phyloP scores from a whole-genome alignment of 164 flowering plant genomes.

The Platanus orientalis region DNA sequence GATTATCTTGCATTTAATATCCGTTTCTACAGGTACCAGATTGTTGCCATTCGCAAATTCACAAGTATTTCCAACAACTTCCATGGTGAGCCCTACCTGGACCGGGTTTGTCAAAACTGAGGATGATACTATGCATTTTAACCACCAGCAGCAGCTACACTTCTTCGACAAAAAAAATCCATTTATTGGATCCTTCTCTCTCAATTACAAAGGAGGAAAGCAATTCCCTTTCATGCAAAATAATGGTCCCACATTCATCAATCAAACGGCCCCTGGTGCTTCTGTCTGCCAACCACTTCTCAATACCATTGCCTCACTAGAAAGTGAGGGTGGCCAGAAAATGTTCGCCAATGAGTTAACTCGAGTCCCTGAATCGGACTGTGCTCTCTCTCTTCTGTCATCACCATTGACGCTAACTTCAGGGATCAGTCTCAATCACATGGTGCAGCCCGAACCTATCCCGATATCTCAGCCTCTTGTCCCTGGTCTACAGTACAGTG shows the following conservation, averaged over 20 bases:
- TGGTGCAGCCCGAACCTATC: conserved; percentile 27
- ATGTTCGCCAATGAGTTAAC: conserved; percentile 32
- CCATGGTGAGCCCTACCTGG: conserved; percentile 41
- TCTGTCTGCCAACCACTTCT: conserved; percentile 34
- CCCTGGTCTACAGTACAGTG: conserved; percentile 21
- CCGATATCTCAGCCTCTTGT: conserved; percentile 33
- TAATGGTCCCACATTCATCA: conserved; percentile 9
- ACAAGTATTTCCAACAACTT: conserved; percentile 26
- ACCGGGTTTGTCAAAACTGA: conserved; percentile 37
- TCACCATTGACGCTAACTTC: conserved; percentile 38
- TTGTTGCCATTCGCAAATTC: conserved; percentile 38
- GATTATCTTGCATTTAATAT: background rate
- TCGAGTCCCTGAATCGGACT: conserved; percentile 39
- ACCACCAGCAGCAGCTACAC: conserved; percentile 28
- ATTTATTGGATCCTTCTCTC: conserved; percentile 28
- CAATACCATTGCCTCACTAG: conserved; percentile 24
- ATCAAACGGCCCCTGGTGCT: conserved; percentile 21
- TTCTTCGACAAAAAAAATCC: conserved; percentile 26
- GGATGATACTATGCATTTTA: conserved; percentile 24
- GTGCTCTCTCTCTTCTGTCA: conserved; percentile 99
- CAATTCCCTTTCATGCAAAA: conserved; percentile 46
- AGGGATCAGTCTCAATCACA: conserved; percentile 28
- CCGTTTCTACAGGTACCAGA: conserved; percentile 34
- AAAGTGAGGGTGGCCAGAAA: conserved; percentile 21
- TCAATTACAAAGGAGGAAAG: conserved; percentile 32